These are phyloP conservation scores for Cucumis cinereus DNA, from an alignment of 306 rosid genomes.

Conservation along the genomic window DNA sequence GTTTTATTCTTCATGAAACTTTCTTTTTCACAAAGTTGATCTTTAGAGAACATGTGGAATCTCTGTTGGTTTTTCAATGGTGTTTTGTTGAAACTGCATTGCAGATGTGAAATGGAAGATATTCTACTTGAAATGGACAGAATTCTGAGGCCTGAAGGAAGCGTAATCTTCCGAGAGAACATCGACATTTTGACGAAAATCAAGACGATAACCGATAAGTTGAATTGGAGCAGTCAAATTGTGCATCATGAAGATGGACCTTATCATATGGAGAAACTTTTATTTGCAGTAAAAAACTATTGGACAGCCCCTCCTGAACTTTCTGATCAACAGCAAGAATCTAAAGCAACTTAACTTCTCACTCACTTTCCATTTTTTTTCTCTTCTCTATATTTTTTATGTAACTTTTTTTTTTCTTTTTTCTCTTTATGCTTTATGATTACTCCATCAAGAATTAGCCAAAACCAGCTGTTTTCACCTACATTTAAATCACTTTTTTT, in stretches of 20 bases:
- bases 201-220: slow-evolving; percentile 26
- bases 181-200: slow-evolving; percentile 50
- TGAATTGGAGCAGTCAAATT: slow-evolving; percentile 72
- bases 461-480: not conserved
- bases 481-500: not conserved
- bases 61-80: not conserved
- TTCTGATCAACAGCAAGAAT: slow-evolving; percentile 6
- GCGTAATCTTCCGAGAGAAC: slow-evolving; percentile 63
- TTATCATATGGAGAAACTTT: slow-evolving; percentile 41
- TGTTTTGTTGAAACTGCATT: not conserved
- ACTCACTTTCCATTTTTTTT: not conserved
- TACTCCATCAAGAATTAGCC: not conserved
- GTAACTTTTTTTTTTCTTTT: not conserved
- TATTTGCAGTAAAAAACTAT: slow-evolving; percentile 67
- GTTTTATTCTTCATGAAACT: not conserved
- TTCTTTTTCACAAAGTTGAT: not conserved
- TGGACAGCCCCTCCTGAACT: slow-evolving; percentile 50
- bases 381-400: not conserved
- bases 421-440: not conserved
- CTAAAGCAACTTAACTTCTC: not conserved
- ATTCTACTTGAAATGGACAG: slow-evolving; percentile 76
- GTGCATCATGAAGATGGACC: slow-evolving; percentile 86
- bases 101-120: slow-evolving; percentile 72
- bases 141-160: slow-evolving; percentile 70
- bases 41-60: not conserved